Evolutionary conservation across 179 eudicot species (phyloP), one percentile per base, ranked within the genome.

Genomic region (Silene vulgaris): DNA sequence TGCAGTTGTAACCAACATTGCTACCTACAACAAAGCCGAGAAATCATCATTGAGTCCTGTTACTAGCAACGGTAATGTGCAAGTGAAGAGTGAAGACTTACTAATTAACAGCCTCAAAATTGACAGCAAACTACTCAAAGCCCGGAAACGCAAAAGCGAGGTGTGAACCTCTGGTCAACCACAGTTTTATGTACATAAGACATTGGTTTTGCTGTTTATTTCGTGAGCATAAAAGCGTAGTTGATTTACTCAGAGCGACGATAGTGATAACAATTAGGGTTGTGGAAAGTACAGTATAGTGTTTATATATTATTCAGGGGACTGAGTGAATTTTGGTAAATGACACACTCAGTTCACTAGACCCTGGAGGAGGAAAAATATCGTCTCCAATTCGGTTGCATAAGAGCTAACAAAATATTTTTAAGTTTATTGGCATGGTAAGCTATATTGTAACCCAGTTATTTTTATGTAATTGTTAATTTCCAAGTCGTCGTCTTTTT

Each of bases 1-100:
- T 75, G 96, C 96, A 6, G 80, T 90, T 0, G 92, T 84, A 4
- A 93, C 98, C 30, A 90, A 87, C 83, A 80, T 89, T 16, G 73
- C 83, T 14, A 75, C 82, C 66, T 85, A 80, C 72, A 29, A 80
- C 62, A 74, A 73, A 74, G n/a, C 62, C 4, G 21, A 63, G 65
- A 78, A 78, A 65, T 9, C 57, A 57, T 64, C 74, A 69, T 62
- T 71, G 4, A 75, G 76, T 16, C 59, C 40, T 54, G 59, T 72
- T 26, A 37, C 74, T 13, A 67, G 68, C 52, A 83, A 83, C 9
- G 86, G 84, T 3, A 74, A 80, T 56, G 71, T 67, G 57, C 72
- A 80, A 43, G 71, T 67, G 57, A 82, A 83, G 74, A 65, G 11
- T 9, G 86, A 83, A 74, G 71, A 64, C 62, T 68, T 54, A 40